Conservation (phyloP, 345 rosid genomes). For the Eucalyptus sp. region DNA sequence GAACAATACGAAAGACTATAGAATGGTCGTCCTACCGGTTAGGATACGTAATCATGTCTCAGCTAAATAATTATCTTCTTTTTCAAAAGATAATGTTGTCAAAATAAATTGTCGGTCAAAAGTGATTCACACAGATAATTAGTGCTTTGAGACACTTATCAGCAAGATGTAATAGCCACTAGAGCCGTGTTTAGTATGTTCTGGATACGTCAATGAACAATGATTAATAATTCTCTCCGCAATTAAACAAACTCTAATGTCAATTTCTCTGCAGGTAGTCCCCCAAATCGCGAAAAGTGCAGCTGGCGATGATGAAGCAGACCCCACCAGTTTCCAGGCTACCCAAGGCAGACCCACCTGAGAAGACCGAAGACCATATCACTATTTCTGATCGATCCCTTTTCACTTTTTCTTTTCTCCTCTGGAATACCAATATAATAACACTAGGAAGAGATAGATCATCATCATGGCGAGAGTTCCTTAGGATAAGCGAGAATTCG, state of each 20-base stretch:
- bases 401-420: not conserved
- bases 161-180: not conserved
- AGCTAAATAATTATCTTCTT: not conserved
- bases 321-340: not conserved
- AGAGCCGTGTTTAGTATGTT: not conserved
- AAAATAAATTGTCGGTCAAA: not conserved
- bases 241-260: not conserved
- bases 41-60: not conserved
- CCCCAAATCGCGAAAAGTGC: slow-evolving; percentile 7
- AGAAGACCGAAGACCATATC: not conserved
- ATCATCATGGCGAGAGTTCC: not conserved
- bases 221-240: not conserved
- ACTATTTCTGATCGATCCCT: not conserved
- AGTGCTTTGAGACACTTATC: not conserved
- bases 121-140: not conserved
- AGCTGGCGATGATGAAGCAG: slow-evolving; percentile 4
- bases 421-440: not conserved
- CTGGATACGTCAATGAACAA: not conserved
- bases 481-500: not conserved
- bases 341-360: not conserved
- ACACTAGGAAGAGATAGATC: not conserved
- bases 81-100: not conserved
- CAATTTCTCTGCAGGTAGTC: slow-evolving; percentile 13
- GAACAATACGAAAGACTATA: not conserved
- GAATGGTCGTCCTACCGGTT: not conserved